A percentile compares a stretch with the other conserved stretches of the same genome.
phyloP scores from a whole-genome alignment of 2,329 filamentous ascomycete species.

The Cordyceps cateniannulata region DNA sequence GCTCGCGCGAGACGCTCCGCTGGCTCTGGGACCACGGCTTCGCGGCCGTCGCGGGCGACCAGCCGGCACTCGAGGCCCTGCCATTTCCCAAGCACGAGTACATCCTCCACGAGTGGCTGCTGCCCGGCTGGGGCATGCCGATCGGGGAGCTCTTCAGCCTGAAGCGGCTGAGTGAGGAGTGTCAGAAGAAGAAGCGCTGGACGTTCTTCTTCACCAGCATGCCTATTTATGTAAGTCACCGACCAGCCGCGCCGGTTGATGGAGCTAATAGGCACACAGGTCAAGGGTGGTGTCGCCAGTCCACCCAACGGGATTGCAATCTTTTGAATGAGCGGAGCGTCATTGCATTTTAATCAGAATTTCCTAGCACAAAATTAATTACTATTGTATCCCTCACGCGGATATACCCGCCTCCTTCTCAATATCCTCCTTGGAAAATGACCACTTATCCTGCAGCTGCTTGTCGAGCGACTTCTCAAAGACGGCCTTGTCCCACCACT shows the following conservation, averaged over 20 bases:
- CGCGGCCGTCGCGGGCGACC: slow-evolving; percentile 50
- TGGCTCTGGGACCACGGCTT: slow-evolving; percentile 54
- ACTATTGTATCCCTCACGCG: not conserved
- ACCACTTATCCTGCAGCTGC: slow-evolving; percentile 46
- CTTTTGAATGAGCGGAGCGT: slow-evolving; percentile 20
- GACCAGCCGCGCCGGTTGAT: not conserved
- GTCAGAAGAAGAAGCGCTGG: slow-evolving; percentile 26
- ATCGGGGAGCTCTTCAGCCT: slow-evolving; percentile 44
- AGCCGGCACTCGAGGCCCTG: slow-evolving; percentile 45
- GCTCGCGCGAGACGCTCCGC: slow-evolving; percentile 39
- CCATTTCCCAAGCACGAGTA: slow-evolving; percentile 27
- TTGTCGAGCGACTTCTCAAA: slow-evolving; percentile 36
- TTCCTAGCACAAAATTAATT: not conserved
- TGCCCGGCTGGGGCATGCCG: slow-evolving; percentile 45
- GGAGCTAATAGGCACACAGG: slow-evolving; percentile 14
- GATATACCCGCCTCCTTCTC: slow-evolving; percentile 34
- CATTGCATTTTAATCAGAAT: not conserved
- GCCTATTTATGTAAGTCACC: slow-evolving; percentile 25
- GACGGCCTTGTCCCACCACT: slow-evolving; percentile 46
- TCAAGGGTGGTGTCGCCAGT: slow-evolving; percentile 31
- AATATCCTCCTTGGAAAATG: slow-evolving; percentile 38
- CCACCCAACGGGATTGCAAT: slow-evolving; percentile 33
- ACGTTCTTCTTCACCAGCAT: slow-evolving; percentile 35
- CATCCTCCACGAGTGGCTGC: slow-evolving; percentile 36
- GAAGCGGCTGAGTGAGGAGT: slow-evolving; percentile 30